These are phyloP conservation scores for Dothistroma pini DNA, from an alignment of 2,329 filamentous ascomycete species.

Conservation along the genomic window DNA sequence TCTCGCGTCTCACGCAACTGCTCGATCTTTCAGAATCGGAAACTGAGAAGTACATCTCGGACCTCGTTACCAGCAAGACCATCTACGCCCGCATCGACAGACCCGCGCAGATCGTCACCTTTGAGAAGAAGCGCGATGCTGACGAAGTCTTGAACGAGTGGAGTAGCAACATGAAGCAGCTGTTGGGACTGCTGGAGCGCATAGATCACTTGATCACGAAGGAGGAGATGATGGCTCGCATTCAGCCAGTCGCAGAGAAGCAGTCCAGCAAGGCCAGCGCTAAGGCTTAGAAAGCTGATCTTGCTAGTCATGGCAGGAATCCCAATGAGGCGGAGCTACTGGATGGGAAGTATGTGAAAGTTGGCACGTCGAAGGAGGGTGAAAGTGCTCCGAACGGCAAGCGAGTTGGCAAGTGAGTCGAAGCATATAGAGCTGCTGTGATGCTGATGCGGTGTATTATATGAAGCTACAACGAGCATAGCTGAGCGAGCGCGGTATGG, in stretches of 20 bases:
- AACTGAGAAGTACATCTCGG: conserved; percentile 98
- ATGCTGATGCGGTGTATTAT: neutral
- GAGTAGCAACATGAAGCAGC: conserved; percentile 96
- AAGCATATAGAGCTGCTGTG: neutral
- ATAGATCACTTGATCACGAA: conserved; percentile 99
- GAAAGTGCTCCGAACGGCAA: neutral
- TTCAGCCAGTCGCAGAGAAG: conserved; percentile 63
- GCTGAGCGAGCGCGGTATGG: neutral
- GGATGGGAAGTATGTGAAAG: neutral
- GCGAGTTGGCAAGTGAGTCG: neutral
- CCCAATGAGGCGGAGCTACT: neutral
- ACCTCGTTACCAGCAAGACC: conserved; percentile 94
- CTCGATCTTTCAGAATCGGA: conserved; percentile 91
- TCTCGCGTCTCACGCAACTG: conserved; percentile 82
- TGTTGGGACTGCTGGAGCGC: conserved; percentile 78
- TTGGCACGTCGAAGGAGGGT: neutral
- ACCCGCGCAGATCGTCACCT: conserved; percentile 85
- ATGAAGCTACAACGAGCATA: neutral
- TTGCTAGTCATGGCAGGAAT: neutral
- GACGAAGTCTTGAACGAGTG: conserved; percentile 98
- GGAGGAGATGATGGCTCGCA: conserved; percentile 99
- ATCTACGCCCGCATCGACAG: conserved; percentile 97
- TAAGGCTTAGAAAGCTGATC: conserved; percentile 14
- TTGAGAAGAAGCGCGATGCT: conserved; percentile 89
- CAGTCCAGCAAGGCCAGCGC: conserved; percentile 27